phyloP scores from a whole-genome alignment of 2,329 filamentous ascomycete genomes.

The Plectosphaerella cucumerina region DNA sequence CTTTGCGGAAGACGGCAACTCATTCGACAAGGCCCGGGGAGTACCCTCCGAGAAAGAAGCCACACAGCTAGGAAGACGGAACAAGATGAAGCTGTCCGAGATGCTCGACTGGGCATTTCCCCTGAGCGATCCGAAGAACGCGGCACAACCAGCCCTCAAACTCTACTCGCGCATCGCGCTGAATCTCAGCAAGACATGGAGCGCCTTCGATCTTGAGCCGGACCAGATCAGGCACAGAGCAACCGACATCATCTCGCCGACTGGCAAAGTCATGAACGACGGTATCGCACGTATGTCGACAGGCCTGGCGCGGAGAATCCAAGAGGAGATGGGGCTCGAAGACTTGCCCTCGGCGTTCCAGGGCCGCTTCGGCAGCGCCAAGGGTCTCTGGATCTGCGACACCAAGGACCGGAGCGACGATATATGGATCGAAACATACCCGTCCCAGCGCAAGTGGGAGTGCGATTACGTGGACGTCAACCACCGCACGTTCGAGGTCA shows the following conservation, averaged over 20 bases:
- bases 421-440: conserved; percentile 63
- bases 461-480: conserved; percentile 40
- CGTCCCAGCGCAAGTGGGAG: conserved; percentile 66
- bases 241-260: conserved; percentile 34
- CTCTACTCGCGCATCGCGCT: conserved; percentile 54
- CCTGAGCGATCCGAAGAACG: conserved; percentile 32
- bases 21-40: conserved; percentile 24
- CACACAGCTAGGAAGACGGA: conserved; percentile 15
- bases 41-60: conserved; percentile 20
- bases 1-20: conserved; percentile 42
- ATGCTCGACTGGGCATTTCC: conserved; percentile 52
- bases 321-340: conserved; percentile 41
- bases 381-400: conserved; percentile 71
- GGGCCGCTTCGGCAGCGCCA: conserved; percentile 66
- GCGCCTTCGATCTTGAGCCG: conserved; percentile 39
- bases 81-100: conserved; percentile 28
- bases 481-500: conserved; percentile 64
- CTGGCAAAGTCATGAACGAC: conserved; percentile 55
- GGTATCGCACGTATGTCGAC: conserved; percentile 64
- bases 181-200: conserved; percentile 47
- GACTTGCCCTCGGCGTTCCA: conserved; percentile 64
- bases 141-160: conserved; percentile 45
- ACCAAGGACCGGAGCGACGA: conserved; percentile 36
- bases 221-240: conserved; percentile 38
- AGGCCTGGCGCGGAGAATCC: conserved; percentile 50